phyloP scores from a whole-genome alignment of 805 yeast genomes.

The Schwanniomyces sp. region DNA sequence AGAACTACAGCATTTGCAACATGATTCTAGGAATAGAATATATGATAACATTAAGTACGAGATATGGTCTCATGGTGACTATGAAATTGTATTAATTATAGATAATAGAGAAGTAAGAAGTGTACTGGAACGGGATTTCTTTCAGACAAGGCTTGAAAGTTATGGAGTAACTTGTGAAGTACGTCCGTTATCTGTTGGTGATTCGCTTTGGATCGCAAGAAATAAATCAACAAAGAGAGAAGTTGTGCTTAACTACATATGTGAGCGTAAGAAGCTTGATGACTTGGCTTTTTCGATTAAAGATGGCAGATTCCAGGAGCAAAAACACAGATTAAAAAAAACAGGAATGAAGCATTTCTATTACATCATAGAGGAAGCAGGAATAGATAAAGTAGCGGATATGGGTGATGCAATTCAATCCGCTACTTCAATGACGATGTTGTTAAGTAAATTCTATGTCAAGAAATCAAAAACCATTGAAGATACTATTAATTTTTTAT shows the following conservation, averaged over 20 bases:
- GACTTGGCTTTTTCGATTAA: constrained; percentile 79
- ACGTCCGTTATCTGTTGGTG: constrained; percentile 75
- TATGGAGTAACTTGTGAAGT: constrained; percentile 53
- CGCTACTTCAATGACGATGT: constrained; percentile 67
- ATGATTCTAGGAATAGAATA: constrained; percentile 21
- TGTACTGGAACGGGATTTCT: constrained; percentile 65
- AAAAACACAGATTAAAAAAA: constrained; percentile 70
- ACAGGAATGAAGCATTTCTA: constrained; percentile 67
- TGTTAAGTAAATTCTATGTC: constrained; percentile 64
- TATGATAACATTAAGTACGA: constrained; percentile 33
- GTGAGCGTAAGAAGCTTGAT: constrained; percentile 87
- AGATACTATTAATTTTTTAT: constrained; percentile 66
- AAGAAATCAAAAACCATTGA: constrained; percentile 70
- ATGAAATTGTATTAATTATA: constrained; percentile 58
- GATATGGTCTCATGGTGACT: constrained; percentile 64
- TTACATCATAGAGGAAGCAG: constrained; percentile 79
- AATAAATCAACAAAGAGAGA: constrained; percentile 56
- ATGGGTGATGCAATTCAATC: constrained; percentile 73
- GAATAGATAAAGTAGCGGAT: constrained; percentile 31
- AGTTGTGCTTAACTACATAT: constrained; percentile 75
- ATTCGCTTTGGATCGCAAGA: constrained; percentile 84
- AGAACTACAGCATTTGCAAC: constrained; percentile 8
- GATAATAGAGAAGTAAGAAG: constrained; percentile 86
- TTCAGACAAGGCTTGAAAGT: constrained; percentile 51
- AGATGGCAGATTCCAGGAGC: constrained; percentile 90